Evolutionary conservation across 2,329 filamentous ascomycete genomes (phyloP), one percentile per base, ranked within the genome.

Genomic region (Madurella mycetomatis): DNA sequence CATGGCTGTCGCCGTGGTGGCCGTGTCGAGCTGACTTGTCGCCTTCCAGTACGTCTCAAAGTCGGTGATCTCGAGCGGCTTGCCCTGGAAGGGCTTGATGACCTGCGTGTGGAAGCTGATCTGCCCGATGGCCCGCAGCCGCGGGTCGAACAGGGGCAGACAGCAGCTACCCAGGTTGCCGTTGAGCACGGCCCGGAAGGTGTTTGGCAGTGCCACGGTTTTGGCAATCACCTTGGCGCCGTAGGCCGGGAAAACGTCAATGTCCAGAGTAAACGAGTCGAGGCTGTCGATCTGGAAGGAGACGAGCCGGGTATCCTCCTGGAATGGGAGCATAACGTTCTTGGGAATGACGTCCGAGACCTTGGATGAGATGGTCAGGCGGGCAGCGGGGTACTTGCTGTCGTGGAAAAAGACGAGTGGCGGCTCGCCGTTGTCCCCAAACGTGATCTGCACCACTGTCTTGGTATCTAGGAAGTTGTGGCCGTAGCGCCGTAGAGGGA

Each of bases 11-110:
- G 53, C 54, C 41, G 52, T 57, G 11, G 55, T 53, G 12, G 47
- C 47, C 48, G 89, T 85, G 68, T 96, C 90, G 46, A 94, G 81
- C 63, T 96, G 91, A 65, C 91, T 96, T 1, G 94, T 99, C 0
- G 92, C 92, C 72, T 97, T 99, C 94, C 94, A 99, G 71, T 99
- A 99, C 0, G 94, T 97, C 59, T 95, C 94, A 64, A 97, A 99
- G 66, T 97, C 92, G 1, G 94, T 95, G 57, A 99, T 96, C 70
- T 99, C 94, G 18, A 99, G 77, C 3, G 94, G 91, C 57, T 91
- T 87, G 8, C 94, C 92, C 59, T 86, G 84, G 73, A 97, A 99
- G 0, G 94, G 94, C 66, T 96, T 96, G 69, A 99, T 95, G 25
- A 97, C 90, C 68, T 97, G 92, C 52, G 90, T 95, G 60, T 89